Evolutionary conservation across 176 grass and related monocot genomes (phyloP), one percentile per base, ranked within the genome.

Genomic region (Luzula sylvatica): DNA sequence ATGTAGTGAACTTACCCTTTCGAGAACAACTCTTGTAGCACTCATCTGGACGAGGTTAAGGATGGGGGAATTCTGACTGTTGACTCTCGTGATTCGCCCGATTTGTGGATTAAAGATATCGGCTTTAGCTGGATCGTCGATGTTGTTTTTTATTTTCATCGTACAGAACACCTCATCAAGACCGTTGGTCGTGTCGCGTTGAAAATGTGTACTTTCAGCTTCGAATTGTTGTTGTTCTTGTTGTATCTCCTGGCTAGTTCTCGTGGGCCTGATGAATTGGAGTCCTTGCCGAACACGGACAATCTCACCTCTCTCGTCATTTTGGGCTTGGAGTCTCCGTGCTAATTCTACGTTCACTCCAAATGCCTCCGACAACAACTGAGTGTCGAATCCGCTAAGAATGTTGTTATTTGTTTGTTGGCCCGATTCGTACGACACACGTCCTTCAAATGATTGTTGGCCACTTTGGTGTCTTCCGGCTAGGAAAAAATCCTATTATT

Each of bases 281-380:
- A 53, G 69, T 0, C 69, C 69, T 6, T 52, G 8, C n/a, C 42
- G 30, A 21, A 65, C 70, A 12, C 28, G 46, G 39, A 65, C 38
- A 9, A 74, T 74, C 58, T 65, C 50, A 2, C 70, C 70, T 26
- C 59, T 65, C 23, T 26, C 26, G 18, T 73, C 70, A 17, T 73
- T 44, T 38, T 54, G 26, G 58, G 58, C 22, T 24, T 74, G 70
- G 38, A 74, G 35, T 32, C 44, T 41, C n/a, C 58, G 52, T 17
- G 23, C 59, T 13, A 48, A 2, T 19, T 65, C 38, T 24, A 1
- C 24, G 38, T 32, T 56, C 15, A 74, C 21, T 3, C 70, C 70
- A 7, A 45, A 8, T 11, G 39, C 58, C 50, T 55, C 24, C 9
- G 46, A 18, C 11, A 55, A 39, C 49, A 46, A 53, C 15, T 55